Base-by-base conservation (phyloP, 73 alveolate species). In the Chromera velia region DNA sequence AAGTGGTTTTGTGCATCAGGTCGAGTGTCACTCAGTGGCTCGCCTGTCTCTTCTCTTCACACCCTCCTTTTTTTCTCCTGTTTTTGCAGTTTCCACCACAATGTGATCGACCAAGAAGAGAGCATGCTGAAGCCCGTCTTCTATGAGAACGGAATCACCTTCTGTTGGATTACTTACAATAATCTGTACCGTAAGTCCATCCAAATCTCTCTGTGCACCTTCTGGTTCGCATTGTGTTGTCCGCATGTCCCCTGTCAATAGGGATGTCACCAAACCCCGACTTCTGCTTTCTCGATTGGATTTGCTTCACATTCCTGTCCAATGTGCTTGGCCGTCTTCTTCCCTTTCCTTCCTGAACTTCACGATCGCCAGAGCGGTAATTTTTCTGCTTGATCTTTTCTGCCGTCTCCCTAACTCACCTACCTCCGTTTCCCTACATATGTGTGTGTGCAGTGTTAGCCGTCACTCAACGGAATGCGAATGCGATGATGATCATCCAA, bases 401-500 rank as follows among this genome's bases (percentile, higher is more conserved):
- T 9, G 64, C 64, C 64, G 9, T 10, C 64, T 19, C 64, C 64
- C 64, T 19, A 55, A 17, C 27, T 22, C 9, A 22, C 9, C 27
- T 26, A 55, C 34, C 32, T n/a, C 55, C 9, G 47, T 18, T 0
- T 13, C 24, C 1, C 13, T 9, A 13, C 55, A 33, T 17, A 17
- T 40, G 55, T 40, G 55, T 40, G 55, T 10, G 65, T 22, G 33
- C 9, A 26, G 45, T 89, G 22, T 89, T 95, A 80, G 97, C 98
- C 17, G 93, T 96, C 18, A 94, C 97, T 31, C 92, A 91, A 72
- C 89, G 96, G 34, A 95, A 95, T 86, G 93, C 98, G 46, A 96
- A 96, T 81, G 98, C 95, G 40, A 90, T 93, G 75, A 78, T 96
- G 92, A 92, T 96, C 27, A 91, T 96, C 86, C 79, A 97, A 55